Evolutionary conservation across 495 filamentous ascomycete genomes (phyloP).

Genomic region (Tuber borchii): DNA sequence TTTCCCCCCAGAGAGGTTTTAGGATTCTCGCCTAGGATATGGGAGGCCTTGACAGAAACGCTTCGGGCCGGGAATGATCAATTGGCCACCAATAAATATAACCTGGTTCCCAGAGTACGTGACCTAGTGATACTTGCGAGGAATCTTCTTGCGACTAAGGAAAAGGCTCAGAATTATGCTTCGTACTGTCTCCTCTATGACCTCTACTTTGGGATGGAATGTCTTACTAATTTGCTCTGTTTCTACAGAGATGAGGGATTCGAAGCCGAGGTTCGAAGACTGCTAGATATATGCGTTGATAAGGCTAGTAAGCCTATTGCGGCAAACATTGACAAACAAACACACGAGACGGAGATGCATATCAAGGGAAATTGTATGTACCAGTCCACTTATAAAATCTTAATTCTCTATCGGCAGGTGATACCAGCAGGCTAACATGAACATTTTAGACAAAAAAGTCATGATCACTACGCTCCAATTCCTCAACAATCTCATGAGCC

Average conservation of each 20-base stretch:
- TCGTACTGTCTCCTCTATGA: constrained; percentile 42
- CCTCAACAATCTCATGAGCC: constrained; percentile 66
- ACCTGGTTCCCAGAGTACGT: constrained; percentile 51
- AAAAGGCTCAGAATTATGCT: constrained; percentile 62
- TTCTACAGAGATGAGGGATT: constrained; percentile 49
- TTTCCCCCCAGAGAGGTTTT: constrained; percentile 48
- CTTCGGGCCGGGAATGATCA: constrained; percentile 52
- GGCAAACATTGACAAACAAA: constrained; percentile 45
- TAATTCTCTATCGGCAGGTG: neutral
- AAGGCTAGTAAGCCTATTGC: constrained; percentile 49
- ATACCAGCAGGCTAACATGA: neutral
- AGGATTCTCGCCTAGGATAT: constrained; percentile 52
- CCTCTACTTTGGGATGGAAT: neutral
- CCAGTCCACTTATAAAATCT: neutral
- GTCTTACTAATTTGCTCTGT: constrained; percentile 3
- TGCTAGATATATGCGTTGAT: constrained; percentile 66
- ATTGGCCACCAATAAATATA: constrained; percentile 46
- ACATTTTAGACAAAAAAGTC: constrained; percentile 57
- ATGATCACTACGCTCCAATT: constrained; percentile 68
- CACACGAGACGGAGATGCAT: constrained; percentile 37
- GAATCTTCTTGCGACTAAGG: constrained; percentile 61
- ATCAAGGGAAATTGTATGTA: constrained; percentile 36
- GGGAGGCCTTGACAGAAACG: constrained; percentile 55
- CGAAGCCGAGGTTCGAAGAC: constrained; percentile 60
- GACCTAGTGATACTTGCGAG: constrained; percentile 58